Base-by-base conservation (phyloP, 2,329 filamentous ascomycete species). In the Sclerotinia minor region DNA sequence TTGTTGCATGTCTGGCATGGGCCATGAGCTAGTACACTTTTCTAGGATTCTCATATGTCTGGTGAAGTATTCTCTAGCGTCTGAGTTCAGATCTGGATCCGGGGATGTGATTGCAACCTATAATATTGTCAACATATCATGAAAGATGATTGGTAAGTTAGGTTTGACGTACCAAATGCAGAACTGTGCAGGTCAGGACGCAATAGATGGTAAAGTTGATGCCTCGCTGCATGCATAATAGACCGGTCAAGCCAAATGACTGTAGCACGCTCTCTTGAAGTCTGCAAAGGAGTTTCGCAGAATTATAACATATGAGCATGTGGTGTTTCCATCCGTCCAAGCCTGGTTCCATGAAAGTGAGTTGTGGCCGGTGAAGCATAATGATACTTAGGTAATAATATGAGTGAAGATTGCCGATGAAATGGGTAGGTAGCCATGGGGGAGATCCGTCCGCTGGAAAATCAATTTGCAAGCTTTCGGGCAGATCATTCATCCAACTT, bases 161-260 rank as follows among this genome's bases (percentile, higher is more conserved):
- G 49, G 9, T 38, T 35, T 64, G 41, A 85, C 92, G 79, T 83
- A 97, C 94, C 79, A 98, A 80, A 79, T 98, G 94, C 66, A 98
- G 85, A 79, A 97, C 94, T 32, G 94, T 94, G 81, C 94, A 97
- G 0, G 92, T 95, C 57, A 98, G 81, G 35, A 97, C 88, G 67
- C 89, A 88, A 76, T 98, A 98, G n/a, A 98, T 92, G 7, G 92
- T 92, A 75, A 97, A 98, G 79, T 94, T 97, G 77, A 96, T 93
- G 50, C 94, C 94, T 72, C 94, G 86, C 75, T 94, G 90, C 94
- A 97, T 97, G 79, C 90, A 96, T 73, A 95, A 84, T 21, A 98
- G 82, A 0, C 94, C 94, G 21, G 86, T 86, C 69, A 97, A 81
- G 3, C 93, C 92, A 77, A 89, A 96, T 0, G 86, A 85, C 65